Evolutionary conservation across 176 grass and related monocot species (phyloP).

Genomic region (Aegilops speltoides): DNA sequence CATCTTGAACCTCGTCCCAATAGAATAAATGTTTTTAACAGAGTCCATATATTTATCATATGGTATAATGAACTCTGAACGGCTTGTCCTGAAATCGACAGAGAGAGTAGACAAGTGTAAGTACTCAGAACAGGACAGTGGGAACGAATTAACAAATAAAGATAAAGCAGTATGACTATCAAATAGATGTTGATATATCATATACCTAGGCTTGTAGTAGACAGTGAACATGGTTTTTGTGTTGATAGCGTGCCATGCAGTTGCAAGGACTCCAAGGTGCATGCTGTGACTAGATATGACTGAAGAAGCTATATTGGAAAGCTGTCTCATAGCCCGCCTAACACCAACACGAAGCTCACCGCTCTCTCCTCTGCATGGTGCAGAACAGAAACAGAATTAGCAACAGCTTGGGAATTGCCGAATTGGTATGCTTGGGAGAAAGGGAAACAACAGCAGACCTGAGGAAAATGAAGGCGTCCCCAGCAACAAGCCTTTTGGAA

Average conservation of each 20-base stretch:
- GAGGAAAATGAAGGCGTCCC: slow-evolving; percentile 97
- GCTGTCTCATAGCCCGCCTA: slow-evolving; percentile 91
- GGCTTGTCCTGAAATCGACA: slow-evolving; percentile 52
- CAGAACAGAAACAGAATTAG: not conserved
- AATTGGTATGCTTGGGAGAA: not conserved
- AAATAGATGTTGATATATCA: not conserved
- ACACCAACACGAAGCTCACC: slow-evolving; percentile 94
- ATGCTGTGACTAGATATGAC: slow-evolving; percentile 99
- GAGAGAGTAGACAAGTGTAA: not conserved
- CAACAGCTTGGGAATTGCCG: not conserved
- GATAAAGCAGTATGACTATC: too few relatives aligned
- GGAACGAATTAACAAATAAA: not conserved
- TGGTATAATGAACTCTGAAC: slow-evolving; percentile 85
- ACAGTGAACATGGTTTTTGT: slow-evolving; percentile 93
- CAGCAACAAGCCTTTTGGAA: slow-evolving; percentile 81
- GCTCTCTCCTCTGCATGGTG: slow-evolving; percentile 63
- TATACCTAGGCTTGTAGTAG: slow-evolving; percentile 95
- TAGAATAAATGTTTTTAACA: slow-evolving; percentile 66
- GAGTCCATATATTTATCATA: slow-evolving; percentile 74
- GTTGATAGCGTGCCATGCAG: slow-evolving; percentile 93
- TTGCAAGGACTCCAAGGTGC: slow-evolving; percentile 98
- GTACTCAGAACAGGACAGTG: not conserved
- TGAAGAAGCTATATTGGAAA: slow-evolving; percentile 85
- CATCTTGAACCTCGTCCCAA: slow-evolving; percentile 99
- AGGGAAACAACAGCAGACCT: slow-evolving; percentile 37